Percentiles rank a stretch among this genome's conserved stretches.
phyloP scores from a whole-genome alignment of 129 eudicot genomes.

The Flaveria robusta region DNA sequence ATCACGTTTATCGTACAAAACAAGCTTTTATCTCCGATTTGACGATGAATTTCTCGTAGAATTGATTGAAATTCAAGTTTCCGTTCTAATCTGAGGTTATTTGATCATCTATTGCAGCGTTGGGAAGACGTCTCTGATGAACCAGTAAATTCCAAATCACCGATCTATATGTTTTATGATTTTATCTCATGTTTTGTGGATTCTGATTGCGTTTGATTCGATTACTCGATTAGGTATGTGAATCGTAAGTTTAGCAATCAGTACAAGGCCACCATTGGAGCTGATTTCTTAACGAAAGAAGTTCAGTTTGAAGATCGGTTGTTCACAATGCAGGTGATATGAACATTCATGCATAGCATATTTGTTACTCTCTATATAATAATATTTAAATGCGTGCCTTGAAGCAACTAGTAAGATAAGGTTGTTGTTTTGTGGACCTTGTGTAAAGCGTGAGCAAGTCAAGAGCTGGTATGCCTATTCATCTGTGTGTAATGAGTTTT shows the following conservation, averaged over 20 bases:
- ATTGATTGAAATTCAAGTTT: background rate
- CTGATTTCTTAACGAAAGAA: conserved; percentile 72
- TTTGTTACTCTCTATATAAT: background rate
- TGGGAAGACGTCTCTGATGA: conserved; percentile 80
- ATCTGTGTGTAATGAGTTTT: background rate
- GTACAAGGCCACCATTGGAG: conserved; percentile 77
- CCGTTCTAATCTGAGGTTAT: conserved; percentile 28
- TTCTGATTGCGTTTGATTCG: conserved; percentile 14
- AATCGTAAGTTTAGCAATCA: conserved; percentile 75
- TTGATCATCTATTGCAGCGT: conserved; percentile 45
- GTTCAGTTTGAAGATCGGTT: conserved; percentile 65
- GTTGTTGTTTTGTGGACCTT: too few species aligned
- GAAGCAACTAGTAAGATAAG: too few species aligned
- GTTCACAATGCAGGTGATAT: conserved; percentile 66
- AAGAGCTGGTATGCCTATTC: too few species aligned
- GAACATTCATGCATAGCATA: background rate
- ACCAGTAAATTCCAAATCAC: conserved; percentile 49
- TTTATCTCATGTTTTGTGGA: conserved; percentile 1
- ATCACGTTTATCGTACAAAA: background rate
- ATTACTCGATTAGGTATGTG: conserved; percentile 49
- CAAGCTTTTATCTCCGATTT: background rate
- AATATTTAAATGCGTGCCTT: background rate
- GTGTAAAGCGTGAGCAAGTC: too few species aligned
- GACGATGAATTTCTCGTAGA: background rate
- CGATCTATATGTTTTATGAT: conserved; percentile 3